Percentiles rank a stretch among this genome's conserved stretches.
Conservation (phyloP, 1,284 basidiomycete species). For the Ganoderma lingzhi region DNA sequence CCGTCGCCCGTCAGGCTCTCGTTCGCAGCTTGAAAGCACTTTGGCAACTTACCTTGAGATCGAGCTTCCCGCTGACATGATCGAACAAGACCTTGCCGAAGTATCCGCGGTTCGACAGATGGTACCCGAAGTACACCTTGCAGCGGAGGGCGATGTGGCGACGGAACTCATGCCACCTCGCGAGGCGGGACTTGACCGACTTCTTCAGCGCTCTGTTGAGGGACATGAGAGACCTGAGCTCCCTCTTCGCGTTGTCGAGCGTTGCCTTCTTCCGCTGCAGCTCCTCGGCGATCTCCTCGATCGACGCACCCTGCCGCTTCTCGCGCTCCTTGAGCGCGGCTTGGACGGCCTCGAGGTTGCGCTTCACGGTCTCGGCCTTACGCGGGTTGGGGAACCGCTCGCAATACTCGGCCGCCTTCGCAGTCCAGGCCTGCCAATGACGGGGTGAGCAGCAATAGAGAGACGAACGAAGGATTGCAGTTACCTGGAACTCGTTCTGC, state of each 20-base stretch:
- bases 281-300: slow-evolving; percentile 80
- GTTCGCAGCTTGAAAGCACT: neutral
- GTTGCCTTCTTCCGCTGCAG: slow-evolving; percentile 68
- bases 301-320: slow-evolving; percentile 73
- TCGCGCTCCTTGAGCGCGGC: slow-evolving; percentile 76
- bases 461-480: slow-evolving; percentile 24
- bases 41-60: slow-evolving; percentile 63
- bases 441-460: neutral
- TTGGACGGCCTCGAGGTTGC: slow-evolving; percentile 69
- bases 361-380: slow-evolving; percentile 61
- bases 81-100: slow-evolving; percentile 88
- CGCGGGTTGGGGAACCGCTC: slow-evolving; percentile 66
- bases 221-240: slow-evolving; percentile 65
- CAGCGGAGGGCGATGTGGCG: slow-evolving; percentile 87
- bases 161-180: slow-evolving; percentile 89
- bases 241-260: slow-evolving; percentile 63
- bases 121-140: slow-evolving; percentile 83
- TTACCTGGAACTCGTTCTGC: slow-evolving; percentile 67
- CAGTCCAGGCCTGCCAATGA: slow-evolving; percentile 65
- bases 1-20: neutral
- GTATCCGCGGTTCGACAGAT: slow-evolving; percentile 88
- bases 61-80: slow-evolving; percentile 73
- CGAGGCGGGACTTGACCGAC: slow-evolving; percentile 71
- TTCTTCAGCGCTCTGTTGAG: slow-evolving; percentile 69
- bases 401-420: slow-evolving; percentile 70